Percentiles rank a stretch among this genome's conserved stretches.
Conservation (phyloP, 441 rosid genomes). For the Daphne laureola region DNA sequence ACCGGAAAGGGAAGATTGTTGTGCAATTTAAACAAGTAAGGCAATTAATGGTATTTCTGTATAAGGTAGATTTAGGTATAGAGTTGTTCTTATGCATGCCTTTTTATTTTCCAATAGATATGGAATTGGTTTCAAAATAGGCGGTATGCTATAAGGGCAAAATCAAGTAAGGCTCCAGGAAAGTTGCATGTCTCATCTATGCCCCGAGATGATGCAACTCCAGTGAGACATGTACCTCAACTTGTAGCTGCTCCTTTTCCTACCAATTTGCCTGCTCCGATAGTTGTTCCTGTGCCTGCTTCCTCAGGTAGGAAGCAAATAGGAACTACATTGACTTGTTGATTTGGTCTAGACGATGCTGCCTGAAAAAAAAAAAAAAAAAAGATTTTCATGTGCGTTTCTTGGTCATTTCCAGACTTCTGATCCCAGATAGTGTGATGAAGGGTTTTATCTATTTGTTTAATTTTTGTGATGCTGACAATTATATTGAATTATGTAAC, state of each 20-base stretch:
- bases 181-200: conserved; percentile 67
- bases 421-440: too few species aligned
- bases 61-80: conserved; percentile 2
- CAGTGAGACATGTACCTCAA: conserved; percentile 51
- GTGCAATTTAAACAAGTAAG: conserved; percentile 97
- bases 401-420: too few species aligned
- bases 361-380: too few species aligned
- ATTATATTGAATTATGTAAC: too few species aligned
- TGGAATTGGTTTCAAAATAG: conserved; percentile 99
- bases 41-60: conserved; percentile 10
- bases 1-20: conserved; percentile 68
- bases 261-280: conserved; percentile 36
- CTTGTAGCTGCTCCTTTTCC: conserved; percentile 45
- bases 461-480: too few species aligned
- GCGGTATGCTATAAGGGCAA: conserved; percentile 90
- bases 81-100: too few species aligned
- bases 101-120: conserved; percentile 33
- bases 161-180: conserved; percentile 67
- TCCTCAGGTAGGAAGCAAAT: conserved; percentile 44
- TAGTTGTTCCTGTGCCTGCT: conserved; percentile 33
- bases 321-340: too few species aligned
- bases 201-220: conserved; percentile 56
- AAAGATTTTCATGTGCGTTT: too few species aligned
- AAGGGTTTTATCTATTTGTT: too few species aligned
- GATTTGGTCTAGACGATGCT: too few species aligned